phyloP scores from a whole-genome alignment of 2,329 filamentous ascomycete genomes.

The Diaporthe nobilis region DNA sequence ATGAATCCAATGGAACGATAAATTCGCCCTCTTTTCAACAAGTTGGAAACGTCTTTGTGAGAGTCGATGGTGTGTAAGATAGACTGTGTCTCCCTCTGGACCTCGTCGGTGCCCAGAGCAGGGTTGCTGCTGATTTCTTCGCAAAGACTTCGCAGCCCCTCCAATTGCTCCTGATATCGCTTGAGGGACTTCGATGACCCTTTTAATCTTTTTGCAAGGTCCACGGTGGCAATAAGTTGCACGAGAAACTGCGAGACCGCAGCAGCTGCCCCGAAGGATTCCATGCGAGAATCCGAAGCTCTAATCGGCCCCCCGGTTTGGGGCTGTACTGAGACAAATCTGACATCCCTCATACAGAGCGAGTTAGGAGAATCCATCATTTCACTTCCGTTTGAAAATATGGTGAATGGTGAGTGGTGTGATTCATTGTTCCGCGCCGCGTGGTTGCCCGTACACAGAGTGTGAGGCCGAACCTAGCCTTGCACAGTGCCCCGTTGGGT shows the following conservation, averaged over 20 bases:
- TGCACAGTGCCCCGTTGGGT: too few relatives aligned
- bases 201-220: background rate
- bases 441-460: too few relatives aligned
- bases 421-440: too few relatives aligned
- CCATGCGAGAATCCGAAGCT: background rate
- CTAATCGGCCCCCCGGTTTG: too few relatives aligned
- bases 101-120: background rate
- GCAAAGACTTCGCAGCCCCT: background rate
- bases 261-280: background rate
- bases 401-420: too few relatives aligned
- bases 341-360: too few relatives aligned
- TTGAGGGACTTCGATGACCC: background rate
- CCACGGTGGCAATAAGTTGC: background rate
- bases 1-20: background rate
- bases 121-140: background rate
- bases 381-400: too few relatives aligned
- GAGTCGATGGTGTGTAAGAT: background rate
- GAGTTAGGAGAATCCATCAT: too few relatives aligned
- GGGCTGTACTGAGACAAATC: too few relatives aligned
- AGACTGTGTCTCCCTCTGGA: background rate
- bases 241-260: background rate
- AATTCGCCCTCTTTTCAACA: background rate
- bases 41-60: background rate
- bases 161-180: background rate
- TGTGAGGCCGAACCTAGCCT: too few relatives aligned